Evolutionary conservation across 2,329 filamentous ascomycete species (phyloP), one percentile per base, ranked within the genome.

Genomic region (Hirsutella rhossiliensis): DNA sequence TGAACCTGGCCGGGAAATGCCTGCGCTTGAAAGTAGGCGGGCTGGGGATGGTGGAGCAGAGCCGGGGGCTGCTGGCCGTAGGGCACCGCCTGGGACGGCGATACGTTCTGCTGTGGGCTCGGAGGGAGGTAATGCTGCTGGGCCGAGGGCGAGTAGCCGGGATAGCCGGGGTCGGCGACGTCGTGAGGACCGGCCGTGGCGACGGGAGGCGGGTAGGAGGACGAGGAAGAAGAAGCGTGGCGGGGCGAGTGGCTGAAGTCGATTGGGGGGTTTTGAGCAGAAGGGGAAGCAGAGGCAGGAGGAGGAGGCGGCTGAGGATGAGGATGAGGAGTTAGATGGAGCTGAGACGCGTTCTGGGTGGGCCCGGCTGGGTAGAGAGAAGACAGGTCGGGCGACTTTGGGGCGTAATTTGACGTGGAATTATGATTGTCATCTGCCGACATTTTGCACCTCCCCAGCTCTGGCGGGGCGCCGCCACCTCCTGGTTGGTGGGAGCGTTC

Each of bases 341-440:
- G 45, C 42, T 50, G 50, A 28, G 49, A 52, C 43, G 48, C 42
- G 45, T 45, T 39, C 20, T 43, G 49, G 39, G 50, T 48, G 47
- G 62, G 58, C 55, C 57, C 51, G 48, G 62, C 57, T 48, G 70
- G 63, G 54, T 68, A 73, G 59, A 77, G 70, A 47, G 70, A 75
- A 47, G 73, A 76, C 51, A 78, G 68, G 64, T 78, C 73, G 56
- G 75, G 75, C 54, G 73, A 77, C 59, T 70, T 74, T 52, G 75
- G 75, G 52, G 70, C 73, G 63, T 77, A 78, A 48, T 61, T 64
- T 19, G 54, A 53, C 12, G 50, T 34, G 51, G 62, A 45, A 46
- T 51, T 64, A 55, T n/a, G n/a, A n/a, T 49, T 64, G 55, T 72
- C 69, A 56, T 67, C 65, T 52, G 65, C 67, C 65, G 75, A 75